A percentile compares a stretch with the other conserved stretches of the same genome.
These are phyloP conservation scores for Talaromyces amestolkiae DNA, from an alignment of 2,329 filamentous ascomycete genomes.

Conservation along the genomic window DNA sequence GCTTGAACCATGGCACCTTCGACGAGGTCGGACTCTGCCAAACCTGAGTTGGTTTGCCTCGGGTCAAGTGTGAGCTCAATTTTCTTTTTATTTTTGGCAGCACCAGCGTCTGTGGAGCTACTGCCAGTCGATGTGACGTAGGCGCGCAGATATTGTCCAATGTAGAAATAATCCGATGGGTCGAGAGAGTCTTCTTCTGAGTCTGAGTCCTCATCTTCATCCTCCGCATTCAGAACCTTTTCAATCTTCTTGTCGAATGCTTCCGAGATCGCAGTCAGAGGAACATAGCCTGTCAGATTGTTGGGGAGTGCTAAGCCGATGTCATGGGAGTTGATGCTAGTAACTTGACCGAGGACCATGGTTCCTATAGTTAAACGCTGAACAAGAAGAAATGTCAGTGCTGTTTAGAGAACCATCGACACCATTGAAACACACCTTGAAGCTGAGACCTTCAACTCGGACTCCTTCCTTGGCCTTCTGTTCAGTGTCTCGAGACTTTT, in stretches of 20 bases:
- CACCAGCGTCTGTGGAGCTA: constrained; percentile 44
- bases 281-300: constrained; percentile 84
- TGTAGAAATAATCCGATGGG: constrained; percentile 68
- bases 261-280: constrained; percentile 87
- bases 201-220: constrained; percentile 56
- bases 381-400: constrained; percentile 31
- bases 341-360: constrained; percentile 81
- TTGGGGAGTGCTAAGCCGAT: constrained; percentile 84
- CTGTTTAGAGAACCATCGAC: not conserved
- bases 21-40: constrained; percentile 71
- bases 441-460: constrained; percentile 82
- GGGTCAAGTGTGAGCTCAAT: constrained; percentile 88
- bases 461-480: constrained; percentile 54
- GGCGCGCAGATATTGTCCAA: constrained; percentile 86
- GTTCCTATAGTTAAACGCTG: constrained; percentile 82
- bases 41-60: constrained; percentile 70
- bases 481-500: constrained; percentile 53
- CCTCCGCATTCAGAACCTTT: constrained; percentile 59
- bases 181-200: constrained; percentile 63
- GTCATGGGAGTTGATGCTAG: constrained; percentile 74
- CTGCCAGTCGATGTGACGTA: constrained; percentile 77
- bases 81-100: constrained; percentile 68
- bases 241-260: constrained; percentile 74
- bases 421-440: constrained; percentile 62
- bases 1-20: constrained; percentile 79